These are phyloP conservation scores for Lithospermum erythrorhizon DNA, from an alignment of 257 asterid genomes.

Conservation along the genomic window DNA sequence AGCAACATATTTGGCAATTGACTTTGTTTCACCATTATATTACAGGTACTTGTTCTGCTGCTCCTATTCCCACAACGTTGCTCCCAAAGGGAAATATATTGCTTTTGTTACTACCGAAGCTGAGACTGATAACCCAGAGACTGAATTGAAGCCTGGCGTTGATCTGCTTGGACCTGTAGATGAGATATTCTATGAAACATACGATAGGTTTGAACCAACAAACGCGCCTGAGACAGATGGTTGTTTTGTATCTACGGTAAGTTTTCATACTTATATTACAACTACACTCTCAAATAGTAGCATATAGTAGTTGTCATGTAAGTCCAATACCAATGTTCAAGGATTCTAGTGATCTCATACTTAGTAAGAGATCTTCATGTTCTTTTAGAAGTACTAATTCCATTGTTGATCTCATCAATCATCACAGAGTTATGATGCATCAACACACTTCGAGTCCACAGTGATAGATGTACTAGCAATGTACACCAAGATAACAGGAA, in stretches of 20 bases:
- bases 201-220: constrained; percentile 64
- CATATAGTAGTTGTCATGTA: too few species aligned
- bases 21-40: background rate
- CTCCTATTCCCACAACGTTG: constrained; percentile 85
- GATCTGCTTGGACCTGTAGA: constrained; percentile 85
- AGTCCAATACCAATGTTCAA: too few species aligned
- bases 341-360: too few species aligned
- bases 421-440: constrained; percentile 72
- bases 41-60: constrained; percentile 93
- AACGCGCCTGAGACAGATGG: constrained; percentile 40
- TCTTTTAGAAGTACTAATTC: background rate
- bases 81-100: constrained; percentile 82
- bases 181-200: constrained; percentile 83
- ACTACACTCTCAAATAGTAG: background rate
- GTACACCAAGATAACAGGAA: constrained; percentile 82
- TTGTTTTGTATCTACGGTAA: constrained; percentile 66
- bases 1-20: background rate
- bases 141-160: constrained; percentile 87
- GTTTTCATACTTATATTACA: constrained; percentile 7
- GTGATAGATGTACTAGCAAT: constrained; percentile 61
- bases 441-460: constrained; percentile 86
- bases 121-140: constrained; percentile 76
- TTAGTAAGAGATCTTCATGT: background rate
- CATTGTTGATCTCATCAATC: background rate
- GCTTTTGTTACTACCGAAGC: constrained; percentile 87